Evolutionary conservation across 225 moss, liverwort and hornwort species (phyloP).

Genomic region (Marchantia paleacea): DNA sequence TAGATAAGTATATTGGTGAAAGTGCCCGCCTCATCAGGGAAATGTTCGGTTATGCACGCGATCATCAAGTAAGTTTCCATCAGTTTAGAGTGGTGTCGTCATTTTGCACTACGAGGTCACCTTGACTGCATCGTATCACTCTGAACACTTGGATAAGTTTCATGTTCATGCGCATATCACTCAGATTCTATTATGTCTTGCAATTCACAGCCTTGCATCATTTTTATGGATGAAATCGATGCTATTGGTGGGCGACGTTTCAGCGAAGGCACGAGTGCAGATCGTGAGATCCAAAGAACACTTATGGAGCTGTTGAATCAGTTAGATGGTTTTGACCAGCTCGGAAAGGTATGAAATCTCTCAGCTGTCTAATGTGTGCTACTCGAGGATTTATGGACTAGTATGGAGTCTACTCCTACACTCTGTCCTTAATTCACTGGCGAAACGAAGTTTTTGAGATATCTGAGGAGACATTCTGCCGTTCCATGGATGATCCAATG

Average conservation of each 20-base stretch:
- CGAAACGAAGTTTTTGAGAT: neutral
- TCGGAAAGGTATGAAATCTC: conserved; percentile 68
- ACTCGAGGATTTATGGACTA: neutral
- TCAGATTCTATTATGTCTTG: neutral
- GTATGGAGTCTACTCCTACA: neutral
- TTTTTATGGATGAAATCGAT: conserved; percentile 99
- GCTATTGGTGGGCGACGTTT: conserved; percentile 93
- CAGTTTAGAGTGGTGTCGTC: neutral
- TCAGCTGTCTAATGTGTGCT: neutral
- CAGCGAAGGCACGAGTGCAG: conserved; percentile 97
- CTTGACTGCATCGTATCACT: neutral
- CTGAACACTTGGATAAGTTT: neutral
- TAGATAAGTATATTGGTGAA: conserved; percentile 99
- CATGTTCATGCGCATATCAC: neutral
- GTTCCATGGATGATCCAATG: neutral
- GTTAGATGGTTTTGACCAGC: conserved; percentile 92
- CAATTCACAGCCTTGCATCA: conserved; percentile 75
- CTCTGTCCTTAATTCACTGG: neutral
- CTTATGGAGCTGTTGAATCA: conserved; percentile 99
- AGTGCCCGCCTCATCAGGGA: conserved; percentile 97
- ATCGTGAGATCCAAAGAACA: conserved; percentile 96
- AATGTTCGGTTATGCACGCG: conserved; percentile 99
- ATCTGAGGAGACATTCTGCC: neutral
- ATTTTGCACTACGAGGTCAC: neutral
- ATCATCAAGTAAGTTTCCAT: conserved; percentile 66